These are phyloP conservation scores for Nicotiana noctiflora DNA, from an alignment of 257 asterid species.

Conservation along the genomic window DNA sequence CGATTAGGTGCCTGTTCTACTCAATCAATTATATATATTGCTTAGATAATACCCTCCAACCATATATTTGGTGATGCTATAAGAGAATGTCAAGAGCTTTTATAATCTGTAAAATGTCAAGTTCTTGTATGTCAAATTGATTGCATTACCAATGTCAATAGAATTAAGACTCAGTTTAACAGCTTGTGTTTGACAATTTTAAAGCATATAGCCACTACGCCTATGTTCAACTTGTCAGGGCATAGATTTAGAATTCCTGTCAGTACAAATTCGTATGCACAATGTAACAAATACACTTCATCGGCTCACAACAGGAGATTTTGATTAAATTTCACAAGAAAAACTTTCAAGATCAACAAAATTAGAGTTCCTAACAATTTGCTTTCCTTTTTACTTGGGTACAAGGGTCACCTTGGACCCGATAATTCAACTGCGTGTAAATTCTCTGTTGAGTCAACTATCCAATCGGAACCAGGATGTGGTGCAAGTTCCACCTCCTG, in stretches of 20 bases:
- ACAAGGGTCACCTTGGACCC: conserved; percentile 41
- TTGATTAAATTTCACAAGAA: conserved; percentile 4
- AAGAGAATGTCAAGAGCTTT: background rate
- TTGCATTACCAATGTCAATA: background rate
- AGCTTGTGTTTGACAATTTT: background rate
- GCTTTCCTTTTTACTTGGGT: background rate
- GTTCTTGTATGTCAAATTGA: background rate
- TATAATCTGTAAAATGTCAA: background rate
- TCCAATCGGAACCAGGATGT: conserved; percentile 39
- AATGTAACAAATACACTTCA: conserved; percentile 18
- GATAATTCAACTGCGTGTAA: conserved; percentile 46
- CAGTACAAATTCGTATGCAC: conserved; percentile 35
- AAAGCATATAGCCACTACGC: background rate
- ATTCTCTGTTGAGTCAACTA: conserved; percentile 46
- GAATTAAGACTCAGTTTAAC: background rate
- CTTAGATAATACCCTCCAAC: background rate
- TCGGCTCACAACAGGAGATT: conserved; percentile 7
- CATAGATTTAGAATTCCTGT: conserved; percentile 15
- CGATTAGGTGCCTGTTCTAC: background rate
- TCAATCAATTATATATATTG: background rate
- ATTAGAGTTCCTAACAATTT: conserved; percentile 16
- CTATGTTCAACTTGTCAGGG: conserved; percentile 20
- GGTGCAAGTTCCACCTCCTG: conserved; percentile 44
- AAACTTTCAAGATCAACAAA: conserved; percentile 6
- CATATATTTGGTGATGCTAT: background rate